phyloP scores from a whole-genome alignment of 257 asterid species.

The Przewalskia tangutica region DNA sequence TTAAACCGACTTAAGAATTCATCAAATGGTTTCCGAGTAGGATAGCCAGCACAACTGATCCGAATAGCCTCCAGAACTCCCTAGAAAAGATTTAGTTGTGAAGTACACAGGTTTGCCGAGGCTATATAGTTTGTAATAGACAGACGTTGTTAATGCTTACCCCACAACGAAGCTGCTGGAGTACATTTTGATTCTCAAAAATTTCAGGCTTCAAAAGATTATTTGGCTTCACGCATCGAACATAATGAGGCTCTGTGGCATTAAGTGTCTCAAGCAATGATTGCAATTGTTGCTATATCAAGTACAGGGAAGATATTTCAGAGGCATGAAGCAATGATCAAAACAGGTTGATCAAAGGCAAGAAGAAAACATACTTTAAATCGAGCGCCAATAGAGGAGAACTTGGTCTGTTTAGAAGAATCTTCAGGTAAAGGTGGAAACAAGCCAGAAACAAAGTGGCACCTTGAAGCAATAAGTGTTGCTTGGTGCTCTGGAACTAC shows the following conservation, averaged over 20 bases:
- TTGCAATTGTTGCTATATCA: slow-evolving; percentile 79
- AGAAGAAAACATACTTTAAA: slow-evolving; percentile 53
- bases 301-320: slow-evolving; percentile 11
- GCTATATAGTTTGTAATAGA: not conserved
- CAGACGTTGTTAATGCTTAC: slow-evolving; percentile 26
- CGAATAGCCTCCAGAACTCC: slow-evolving; percentile 96
- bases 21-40: slow-evolving; percentile 65
- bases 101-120: slow-evolving; percentile 8
- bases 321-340: not conserved
- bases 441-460: slow-evolving; percentile 65
- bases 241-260: slow-evolving; percentile 79
- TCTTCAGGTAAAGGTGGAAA: slow-evolving; percentile 81
- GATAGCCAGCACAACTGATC: slow-evolving; percentile 95
- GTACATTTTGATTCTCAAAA: slow-evolving; percentile 71
- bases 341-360: not conserved
- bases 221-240: slow-evolving; percentile 87
- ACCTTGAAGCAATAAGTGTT: slow-evolving; percentile 65
- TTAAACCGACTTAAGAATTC: slow-evolving; percentile 64
- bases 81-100: slow-evolving; percentile 25
- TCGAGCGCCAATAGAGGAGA: slow-evolving; percentile 79
- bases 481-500: slow-evolving; percentile 86
- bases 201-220: slow-evolving; percentile 71
- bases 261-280: slow-evolving; percentile 75
- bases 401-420: slow-evolving; percentile 70
- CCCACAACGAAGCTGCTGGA: slow-evolving; percentile 94